Percentiles rank a stretch among this genome's conserved stretches.
phyloP scores from a whole-genome alignment of 169 alveolate species.

The Theileria annulata region DNA sequence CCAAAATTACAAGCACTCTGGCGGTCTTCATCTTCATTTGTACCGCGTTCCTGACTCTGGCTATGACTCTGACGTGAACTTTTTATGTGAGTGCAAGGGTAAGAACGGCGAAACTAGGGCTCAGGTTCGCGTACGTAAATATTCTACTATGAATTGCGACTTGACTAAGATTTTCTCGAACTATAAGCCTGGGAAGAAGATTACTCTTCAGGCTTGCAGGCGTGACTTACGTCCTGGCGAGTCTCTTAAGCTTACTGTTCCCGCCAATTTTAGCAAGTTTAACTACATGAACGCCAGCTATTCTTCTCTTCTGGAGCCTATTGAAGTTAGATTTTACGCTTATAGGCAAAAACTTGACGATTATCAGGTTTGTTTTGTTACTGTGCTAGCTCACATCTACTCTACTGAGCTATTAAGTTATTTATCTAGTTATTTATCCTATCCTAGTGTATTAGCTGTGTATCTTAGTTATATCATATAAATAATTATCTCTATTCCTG shows the following conservation, averaged over 20 bases:
- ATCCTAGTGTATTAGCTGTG: too few species aligned
- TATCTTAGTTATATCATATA: too few species aligned
- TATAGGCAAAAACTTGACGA: neutral
- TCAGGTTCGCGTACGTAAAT: neutral
- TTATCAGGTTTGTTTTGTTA: neutral
- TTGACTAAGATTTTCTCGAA: conserved; percentile 1
- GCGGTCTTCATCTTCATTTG: neutral
- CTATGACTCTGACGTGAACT: neutral
- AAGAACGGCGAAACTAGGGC: neutral
- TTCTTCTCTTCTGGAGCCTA: neutral
- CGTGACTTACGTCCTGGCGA: conserved; percentile 20
- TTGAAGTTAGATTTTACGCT: neutral
- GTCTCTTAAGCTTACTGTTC: neutral
- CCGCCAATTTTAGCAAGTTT: neutral
- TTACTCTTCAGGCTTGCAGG: conserved; percentile 1
- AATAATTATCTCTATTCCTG: too few species aligned
- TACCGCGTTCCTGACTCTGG: conserved; percentile 31
- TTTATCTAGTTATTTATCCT: neutral
- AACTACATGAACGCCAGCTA: too few species aligned
- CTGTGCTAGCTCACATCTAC: too few species aligned
- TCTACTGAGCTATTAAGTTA: conserved; percentile 1
- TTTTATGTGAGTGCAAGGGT: conserved; percentile 34
- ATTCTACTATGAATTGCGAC: neutral
- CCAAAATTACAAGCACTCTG: neutral
- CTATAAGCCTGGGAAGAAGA: neutral